Evolutionary conservation across 1,139 yeast species (phyloP), one percentile per base, ranked within the genome.

Genomic region (Taphrina sp.): DNA sequence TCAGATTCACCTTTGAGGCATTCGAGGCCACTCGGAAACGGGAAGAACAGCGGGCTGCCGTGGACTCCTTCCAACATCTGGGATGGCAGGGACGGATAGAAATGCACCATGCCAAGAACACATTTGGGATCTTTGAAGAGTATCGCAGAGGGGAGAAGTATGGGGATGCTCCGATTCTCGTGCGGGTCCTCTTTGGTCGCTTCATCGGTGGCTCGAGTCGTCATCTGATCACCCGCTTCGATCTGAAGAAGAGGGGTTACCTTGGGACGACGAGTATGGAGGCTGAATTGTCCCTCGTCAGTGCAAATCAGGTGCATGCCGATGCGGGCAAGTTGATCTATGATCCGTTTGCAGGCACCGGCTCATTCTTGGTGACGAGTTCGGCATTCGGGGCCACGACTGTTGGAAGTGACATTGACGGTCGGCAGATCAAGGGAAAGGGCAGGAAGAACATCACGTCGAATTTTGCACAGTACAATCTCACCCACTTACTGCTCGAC

Each of bases 341-440:
- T 66, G 99, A 92, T 70, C 98, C 99, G 12, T 92, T 92, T 71
- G 87, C 87, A 2, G 99, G 99, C 0, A 92, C 99, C 0, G 99
- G 98, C 0, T 88, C 96, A 19, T 92, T 92, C 65, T 73, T 92
- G 47, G 85, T 89, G 1, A 90, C 96, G 1, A 95, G 92, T 8
- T 89, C 94, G 0, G 79, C 84, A 62, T 88, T 79, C 67, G 96
- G 96, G 1, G 95, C 92, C 0, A 66, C 82, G 10, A 80, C 89
- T 0, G 17, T 44, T 54, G 64, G 97, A 0, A 83, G 96, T 0
- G 99, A 92, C 69, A 90, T 92, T 53, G 98, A 92, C 66, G 83
- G 88, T 2, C 76, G 96, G 55, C 80, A 88, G 67, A 75, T 92
- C 46, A 77, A 80, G 61, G 98, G 98, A 0, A 76, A 33, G 5